Conservation (phyloP, 345 rosid genomes). For the Syzygium oleosum region DNA sequence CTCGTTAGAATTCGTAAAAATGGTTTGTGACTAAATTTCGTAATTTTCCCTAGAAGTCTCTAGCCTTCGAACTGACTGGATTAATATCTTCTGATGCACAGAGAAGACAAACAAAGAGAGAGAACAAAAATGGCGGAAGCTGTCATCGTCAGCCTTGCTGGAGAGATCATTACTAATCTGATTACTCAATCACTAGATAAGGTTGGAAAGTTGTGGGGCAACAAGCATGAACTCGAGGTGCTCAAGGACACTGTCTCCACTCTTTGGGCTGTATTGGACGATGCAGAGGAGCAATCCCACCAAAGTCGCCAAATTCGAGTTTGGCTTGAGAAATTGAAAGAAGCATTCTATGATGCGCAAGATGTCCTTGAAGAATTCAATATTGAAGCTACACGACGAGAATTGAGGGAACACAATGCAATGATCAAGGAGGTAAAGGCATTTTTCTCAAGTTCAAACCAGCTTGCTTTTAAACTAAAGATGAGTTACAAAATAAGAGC, state of each 20-base stretch:
- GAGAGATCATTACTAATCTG: fast-evolving
- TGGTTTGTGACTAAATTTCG: too few species aligned
- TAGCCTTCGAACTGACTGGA: fast-evolving
- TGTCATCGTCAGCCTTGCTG: fast-evolving
- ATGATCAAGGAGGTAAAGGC: background rate
- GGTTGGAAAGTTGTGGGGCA: fast-evolving
- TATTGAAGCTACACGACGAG: background rate
- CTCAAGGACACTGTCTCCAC: fast-evolving
- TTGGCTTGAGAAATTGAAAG: conserved; percentile 19
- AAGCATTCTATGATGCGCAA: conserved; percentile 12
- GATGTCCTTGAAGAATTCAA: conserved; percentile 26
- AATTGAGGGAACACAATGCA: background rate
- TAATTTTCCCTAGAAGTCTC: background rate
- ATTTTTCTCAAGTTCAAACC: background rate
- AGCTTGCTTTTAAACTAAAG: background rate
- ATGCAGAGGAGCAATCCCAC: conserved; percentile 3
- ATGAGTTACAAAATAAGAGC: background rate
- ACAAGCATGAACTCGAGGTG: background rate
- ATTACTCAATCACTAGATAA: fast-evolving
- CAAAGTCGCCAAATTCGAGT: background rate
- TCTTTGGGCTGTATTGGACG: conserved; percentile 1
- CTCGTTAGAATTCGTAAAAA: too few species aligned
- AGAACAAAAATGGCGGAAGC: background rate
- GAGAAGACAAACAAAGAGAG: background rate
- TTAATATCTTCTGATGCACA: background rate